These are phyloP conservation scores for Calonectria pseudoreteaudii DNA, from an alignment of 2,329 filamentous ascomycete species.

Conservation along the genomic window DNA sequence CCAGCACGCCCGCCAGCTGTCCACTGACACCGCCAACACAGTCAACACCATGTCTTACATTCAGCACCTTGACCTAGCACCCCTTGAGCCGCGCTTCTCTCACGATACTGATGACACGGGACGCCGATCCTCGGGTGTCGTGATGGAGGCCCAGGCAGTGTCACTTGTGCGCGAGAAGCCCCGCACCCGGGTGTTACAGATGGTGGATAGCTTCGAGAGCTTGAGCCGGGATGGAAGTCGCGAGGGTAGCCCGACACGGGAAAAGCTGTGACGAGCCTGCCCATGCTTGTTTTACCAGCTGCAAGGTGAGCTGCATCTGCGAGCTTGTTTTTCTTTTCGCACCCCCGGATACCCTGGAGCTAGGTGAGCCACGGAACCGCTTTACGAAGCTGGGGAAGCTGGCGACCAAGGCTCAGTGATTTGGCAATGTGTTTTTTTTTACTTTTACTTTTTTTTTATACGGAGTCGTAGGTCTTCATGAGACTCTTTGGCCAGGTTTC, in stretches of 20 bases:
- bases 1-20: conserved; percentile 23
- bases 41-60: conserved; percentile 30
- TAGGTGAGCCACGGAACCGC: background rate
- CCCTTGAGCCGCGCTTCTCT: conserved; percentile 39
- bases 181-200: conserved; percentile 61
- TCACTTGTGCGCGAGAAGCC: conserved; percentile 52
- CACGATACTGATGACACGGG: conserved; percentile 47
- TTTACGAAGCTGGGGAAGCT: background rate
- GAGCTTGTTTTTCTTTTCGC: conserved; percentile 2
- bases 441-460: background rate
- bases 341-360: background rate
- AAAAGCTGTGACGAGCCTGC: background rate
- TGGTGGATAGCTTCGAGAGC: conserved; percentile 68
- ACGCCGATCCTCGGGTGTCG: conserved; percentile 46
- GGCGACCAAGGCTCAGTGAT: background rate
- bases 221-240: conserved; percentile 58
- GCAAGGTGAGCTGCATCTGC: background rate
- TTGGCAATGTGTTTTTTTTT: background rate
- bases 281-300: background rate
- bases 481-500: background rate
- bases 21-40: conserved; percentile 30
- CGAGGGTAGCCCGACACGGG: conserved; percentile 22
- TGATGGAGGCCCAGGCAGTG: conserved; percentile 62
- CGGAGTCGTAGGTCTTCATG: background rate
- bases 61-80: conserved; percentile 34